Evolutionary conservation across 164 flowering plant species (phyloP).

Genomic region (Taxillus chinensis): DNA sequence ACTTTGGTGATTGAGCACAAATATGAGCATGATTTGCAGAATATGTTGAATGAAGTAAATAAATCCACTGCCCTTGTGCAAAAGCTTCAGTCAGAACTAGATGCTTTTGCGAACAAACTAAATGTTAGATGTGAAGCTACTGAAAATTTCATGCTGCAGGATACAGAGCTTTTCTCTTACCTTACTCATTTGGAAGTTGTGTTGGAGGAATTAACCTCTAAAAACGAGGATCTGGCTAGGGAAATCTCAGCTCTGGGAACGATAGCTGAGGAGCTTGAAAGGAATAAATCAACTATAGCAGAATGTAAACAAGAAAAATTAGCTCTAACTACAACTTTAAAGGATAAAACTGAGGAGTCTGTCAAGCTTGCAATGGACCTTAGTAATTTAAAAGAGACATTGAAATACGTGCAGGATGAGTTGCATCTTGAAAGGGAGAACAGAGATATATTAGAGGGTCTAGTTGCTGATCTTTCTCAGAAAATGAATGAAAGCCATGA

Average conservation of each 20-base stretch:
- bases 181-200: conserved; percentile 41
- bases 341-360: conserved; percentile 39
- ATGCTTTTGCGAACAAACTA: conserved; percentile 35
- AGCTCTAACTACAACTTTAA: conserved; percentile 24
- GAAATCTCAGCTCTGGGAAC: conserved; percentile 35
- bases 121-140: conserved; percentile 40
- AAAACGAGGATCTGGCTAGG: conserved; percentile 31
- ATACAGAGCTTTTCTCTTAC: conserved; percentile 32
- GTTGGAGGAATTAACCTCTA: conserved; percentile 36
- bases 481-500: conserved; percentile 36
- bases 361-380: conserved; percentile 37
- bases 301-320: conserved; percentile 30
- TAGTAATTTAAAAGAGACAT: conserved; percentile 26
- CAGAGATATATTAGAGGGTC: conserved; percentile 34
- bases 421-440: conserved; percentile 37
- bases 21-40: conserved; percentile 29
- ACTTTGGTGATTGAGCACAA: conserved; percentile 31
- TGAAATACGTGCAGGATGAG: conserved; percentile 30
- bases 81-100: conserved; percentile 47
- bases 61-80: conserved; percentile 32
- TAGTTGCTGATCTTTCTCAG: conserved; percentile 32
- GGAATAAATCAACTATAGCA: conserved; percentile 19
- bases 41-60: conserved; percentile 30
- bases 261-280: conserved; percentile 37
- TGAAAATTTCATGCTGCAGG: conserved; percentile 29